Evolutionary conservation across 768 basidiomycete genomes (phyloP), one percentile per base, ranked within the genome.

Genomic region (Pseudohyphozyma bogoriensis): DNA sequence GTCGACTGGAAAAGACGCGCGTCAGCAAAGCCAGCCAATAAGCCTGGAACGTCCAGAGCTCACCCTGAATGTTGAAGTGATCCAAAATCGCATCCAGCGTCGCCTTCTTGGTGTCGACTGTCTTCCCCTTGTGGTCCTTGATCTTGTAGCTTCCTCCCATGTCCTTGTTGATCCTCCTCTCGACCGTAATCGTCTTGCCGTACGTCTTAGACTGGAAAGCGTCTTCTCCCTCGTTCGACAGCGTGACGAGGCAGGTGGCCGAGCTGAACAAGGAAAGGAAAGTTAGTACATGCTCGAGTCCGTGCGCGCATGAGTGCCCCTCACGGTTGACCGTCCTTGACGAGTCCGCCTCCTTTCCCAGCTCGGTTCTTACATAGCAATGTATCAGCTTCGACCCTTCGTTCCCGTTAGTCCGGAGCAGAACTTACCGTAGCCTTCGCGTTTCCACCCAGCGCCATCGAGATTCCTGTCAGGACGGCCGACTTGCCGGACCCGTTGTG

Each of bases 1-100:
- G 72, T 95, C 90, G 60, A 95, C 88, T n/a, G n/a, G n/a, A n/a
- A n/a, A n/a, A n/a, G n/a, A n/a, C n/a, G n/a, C n/a, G n/a, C n/a
- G n/a, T n/a, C n/a, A n/a, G n/a, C n/a, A n/a, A n/a, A n/a, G n/a
- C n/a, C n/a, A n/a, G n/a, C n/a, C n/a, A n/a, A n/a, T n/a, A n/a
- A n/a, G n/a, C n/a, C n/a, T n/a, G n/a, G n/a, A n/a, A n/a, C n/a
- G n/a, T n/a, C n/a, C n/a, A n/a, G n/a, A n/a, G n/a, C n/a, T n/a
- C n/a, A n/a, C n/a, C n/a, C 63, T 93, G 90, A 57, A 99, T 88
- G 68, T 90, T 90, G 85, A 95, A 93, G 65, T 90, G 86, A 71
- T 93, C 89, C 68, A 86, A 86, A 52, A 99, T 96, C 2, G 84
- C 82, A 22, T 86, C 80, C 15, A 99, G 74, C 70, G 96, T 91